These are phyloP conservation scores for Gymnopilus dilepis DNA, from an alignment of 768 basidiomycete species.

Conservation along the genomic window DNA sequence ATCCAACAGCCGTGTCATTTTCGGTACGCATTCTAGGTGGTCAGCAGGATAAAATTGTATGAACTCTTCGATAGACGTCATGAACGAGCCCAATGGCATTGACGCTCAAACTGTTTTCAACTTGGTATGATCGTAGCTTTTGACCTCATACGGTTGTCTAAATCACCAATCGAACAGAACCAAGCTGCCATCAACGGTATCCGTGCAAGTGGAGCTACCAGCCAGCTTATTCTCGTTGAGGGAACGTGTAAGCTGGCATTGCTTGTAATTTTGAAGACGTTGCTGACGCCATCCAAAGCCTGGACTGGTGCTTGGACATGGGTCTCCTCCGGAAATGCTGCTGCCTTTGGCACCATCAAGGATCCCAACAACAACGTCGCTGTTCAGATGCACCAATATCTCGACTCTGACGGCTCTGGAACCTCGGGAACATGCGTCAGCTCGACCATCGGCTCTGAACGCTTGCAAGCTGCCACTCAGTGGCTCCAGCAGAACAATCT, in stretches of 20 bases:
- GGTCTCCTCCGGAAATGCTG: slow-evolving; percentile 59
- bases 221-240: slow-evolving; percentile 55
- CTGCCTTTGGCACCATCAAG: slow-evolving; percentile 53
- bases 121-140: slow-evolving; percentile 39
- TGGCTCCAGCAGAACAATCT: slow-evolving; percentile 65
- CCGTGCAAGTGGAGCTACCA: slow-evolving; percentile 65
- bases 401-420: slow-evolving; percentile 67
- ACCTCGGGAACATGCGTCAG: slow-evolving; percentile 60
- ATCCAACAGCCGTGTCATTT: slow-evolving; percentile 59
- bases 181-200: slow-evolving; percentile 74
- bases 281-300: slow-evolving; percentile 36
- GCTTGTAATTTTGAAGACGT: background rate
- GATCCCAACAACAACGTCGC: slow-evolving; percentile 69
- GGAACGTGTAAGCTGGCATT: slow-evolving; percentile 37
- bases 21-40: slow-evolving; percentile 34
- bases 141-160: slow-evolving; percentile 5
- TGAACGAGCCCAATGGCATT: slow-evolving; percentile 72
- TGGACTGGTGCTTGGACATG: slow-evolving; percentile 70
- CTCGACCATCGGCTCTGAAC: slow-evolving; percentile 62
- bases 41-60: background rate
- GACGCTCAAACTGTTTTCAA: slow-evolving; percentile 55
- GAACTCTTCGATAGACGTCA: slow-evolving; percentile 36
- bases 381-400: slow-evolving; percentile 74
- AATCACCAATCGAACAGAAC: slow-evolving; percentile 36
- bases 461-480: slow-evolving; percentile 56